Evolutionary conservation across 2,329 filamentous ascomycete species (phyloP), one percentile per base, ranked within the genome.

Genomic region (Aspergillus versicolor): DNA sequence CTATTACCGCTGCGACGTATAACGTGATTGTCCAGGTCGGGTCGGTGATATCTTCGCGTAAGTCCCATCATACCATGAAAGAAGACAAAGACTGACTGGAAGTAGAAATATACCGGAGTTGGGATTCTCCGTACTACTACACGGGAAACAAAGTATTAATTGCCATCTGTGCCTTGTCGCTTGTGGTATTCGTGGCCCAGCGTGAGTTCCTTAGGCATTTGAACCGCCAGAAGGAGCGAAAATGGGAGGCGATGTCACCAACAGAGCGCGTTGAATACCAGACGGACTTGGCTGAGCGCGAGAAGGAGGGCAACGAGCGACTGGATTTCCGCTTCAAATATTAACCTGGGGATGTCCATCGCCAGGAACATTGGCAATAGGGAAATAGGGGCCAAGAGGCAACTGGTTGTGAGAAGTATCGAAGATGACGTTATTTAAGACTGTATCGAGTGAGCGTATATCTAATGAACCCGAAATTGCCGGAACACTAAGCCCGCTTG

Each of bases 111-210:
- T 84, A 84, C 61, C 76, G 80, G 17, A 64, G 67, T 2, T 76
- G 74, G 61, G 82, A 84, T 51, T 66, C 70, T 0, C 81, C 81
- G 0, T 83, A 82, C 65, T 84, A 83, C 67, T 79, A 82, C 61
- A 73, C 62, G 12, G 82, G 83, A 3, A 84, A 85, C 69, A 80
- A 73, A 11, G 78, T 84, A 8, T 74, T 83, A 43, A 75, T 85
- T 4, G 75, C 78, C 0, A 80, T 85, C 42, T 76, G 79, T 21
- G 77, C 72, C 0, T 69, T 83, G 3, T 70, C 77, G 0, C 64
- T 85, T 11, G 70, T 77, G 0, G 65, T 77, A 0, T 82, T 84
- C 44, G 15, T 84, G 32, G 68, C 68, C 2, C 80, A 83, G 63
- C 72, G 81, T 15, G 69, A 78, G 57, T 76, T 73, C 34, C 67